A percentile compares a stretch with the other conserved stretches of the same genome.
Conservation (phyloP, 1,139 yeast genomes). For the Pichia sp. region DNA sequence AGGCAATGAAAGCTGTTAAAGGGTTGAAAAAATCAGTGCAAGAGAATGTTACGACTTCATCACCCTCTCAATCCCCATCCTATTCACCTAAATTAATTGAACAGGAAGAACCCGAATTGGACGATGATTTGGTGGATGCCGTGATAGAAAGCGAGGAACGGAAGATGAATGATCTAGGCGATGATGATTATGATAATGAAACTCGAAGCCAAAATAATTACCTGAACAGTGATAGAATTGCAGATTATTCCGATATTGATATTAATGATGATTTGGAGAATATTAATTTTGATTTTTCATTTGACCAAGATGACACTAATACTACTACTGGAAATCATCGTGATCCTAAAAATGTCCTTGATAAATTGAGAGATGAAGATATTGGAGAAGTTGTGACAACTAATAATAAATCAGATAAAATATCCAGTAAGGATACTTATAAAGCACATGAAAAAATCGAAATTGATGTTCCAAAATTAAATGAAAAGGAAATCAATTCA, state of each 20-base stretch:
- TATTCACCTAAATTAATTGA: constrained; percentile 12
- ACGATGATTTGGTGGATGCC: constrained; percentile 28
- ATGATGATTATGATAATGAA: constrained; percentile 1
- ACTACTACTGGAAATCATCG: no score
- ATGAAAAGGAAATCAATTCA: constrained; percentile 49
- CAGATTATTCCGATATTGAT: constrained; percentile 15
- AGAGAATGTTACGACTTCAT: constrained; percentile 9
- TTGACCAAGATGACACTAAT: constrained; percentile 37
- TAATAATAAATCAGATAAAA: background rate
- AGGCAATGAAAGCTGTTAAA: constrained; percentile 44
- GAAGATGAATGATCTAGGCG: constrained; percentile 16
- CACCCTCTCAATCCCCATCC: constrained; percentile 11
- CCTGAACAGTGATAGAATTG: constrained; percentile 8
- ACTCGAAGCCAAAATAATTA: background rate
- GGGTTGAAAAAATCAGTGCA: constrained; percentile 36
- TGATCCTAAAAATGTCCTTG: constrained; percentile 28
- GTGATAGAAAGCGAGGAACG: constrained; percentile 25
- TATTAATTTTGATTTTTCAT: constrained; percentile 53
- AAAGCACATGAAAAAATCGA: constrained; percentile 15
- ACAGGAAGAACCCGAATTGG: constrained; percentile 24
- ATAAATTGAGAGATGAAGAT: constrained; percentile 40
- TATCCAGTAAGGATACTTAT: constrained; percentile 1
- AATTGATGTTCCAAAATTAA: constrained; percentile 43
- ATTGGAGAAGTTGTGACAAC: constrained; percentile 55
- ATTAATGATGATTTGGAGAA: constrained; percentile 28